Evolutionary conservation across 140 eudicot genomes (phyloP).

Genomic region (Bidens hawaiensis): DNA sequence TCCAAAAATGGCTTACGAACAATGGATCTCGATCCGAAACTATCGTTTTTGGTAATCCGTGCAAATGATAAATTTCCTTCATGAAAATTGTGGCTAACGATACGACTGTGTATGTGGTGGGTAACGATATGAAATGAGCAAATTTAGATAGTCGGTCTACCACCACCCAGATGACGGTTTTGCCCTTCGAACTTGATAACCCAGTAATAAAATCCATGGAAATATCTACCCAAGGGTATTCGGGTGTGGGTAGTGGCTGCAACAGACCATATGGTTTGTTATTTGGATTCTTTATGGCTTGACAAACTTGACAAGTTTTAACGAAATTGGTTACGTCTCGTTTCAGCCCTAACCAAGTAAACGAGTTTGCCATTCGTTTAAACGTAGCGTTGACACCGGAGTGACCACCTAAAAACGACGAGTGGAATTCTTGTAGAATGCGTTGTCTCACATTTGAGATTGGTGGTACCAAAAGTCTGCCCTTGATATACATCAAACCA

Average conservation of each 20-base stretch:
- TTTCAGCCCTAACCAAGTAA: background rate
- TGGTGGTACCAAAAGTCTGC: no score
- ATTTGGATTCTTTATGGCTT: no score
- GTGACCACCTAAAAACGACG: background rate
- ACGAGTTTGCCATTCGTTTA: background rate
- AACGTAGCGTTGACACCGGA: background rate
- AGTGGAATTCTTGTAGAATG: background rate
- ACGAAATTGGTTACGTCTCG: background rate
- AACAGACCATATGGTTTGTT: slow-evolving; percentile 9
- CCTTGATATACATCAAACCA: background rate
- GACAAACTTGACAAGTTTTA: background rate
- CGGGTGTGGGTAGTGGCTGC: background rate
- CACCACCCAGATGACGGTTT: no score
- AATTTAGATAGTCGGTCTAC: background rate
- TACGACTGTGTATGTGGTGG: background rate
- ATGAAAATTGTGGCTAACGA: no score
- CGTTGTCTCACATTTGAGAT: background rate
- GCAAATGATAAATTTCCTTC: no score
- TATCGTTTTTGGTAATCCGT: no score
- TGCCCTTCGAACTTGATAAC: no score
- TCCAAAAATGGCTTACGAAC: no score
- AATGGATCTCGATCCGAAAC: no score
- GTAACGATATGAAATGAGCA: background rate
- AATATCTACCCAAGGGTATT: background rate
- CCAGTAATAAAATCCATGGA: background rate